Conservation (phyloP, 208 protist species). For the Herpetomonas samuelpessoai region DNA sequence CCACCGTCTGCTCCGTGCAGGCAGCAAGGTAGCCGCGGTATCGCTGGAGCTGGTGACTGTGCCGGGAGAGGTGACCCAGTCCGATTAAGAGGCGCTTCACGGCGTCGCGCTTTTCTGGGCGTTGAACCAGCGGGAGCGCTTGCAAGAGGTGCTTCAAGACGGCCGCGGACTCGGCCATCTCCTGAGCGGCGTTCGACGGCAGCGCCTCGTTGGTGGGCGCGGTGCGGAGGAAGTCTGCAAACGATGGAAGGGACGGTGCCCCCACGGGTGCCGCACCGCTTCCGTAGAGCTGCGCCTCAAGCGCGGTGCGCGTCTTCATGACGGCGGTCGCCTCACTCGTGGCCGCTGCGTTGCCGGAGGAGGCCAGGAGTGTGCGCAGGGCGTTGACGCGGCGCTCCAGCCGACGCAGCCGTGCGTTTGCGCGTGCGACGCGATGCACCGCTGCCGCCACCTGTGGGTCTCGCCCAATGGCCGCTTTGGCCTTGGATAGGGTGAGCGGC, state of each 20-base stretch:
- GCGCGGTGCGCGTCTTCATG: neutral
- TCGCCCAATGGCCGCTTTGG: neutral
- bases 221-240: too few species aligned
- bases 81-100: neutral
- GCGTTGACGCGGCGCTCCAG: slow-evolving; percentile 5
- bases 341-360: neutral
- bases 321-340: neutral
- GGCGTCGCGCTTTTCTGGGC: neutral
- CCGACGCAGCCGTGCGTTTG: slow-evolving; percentile 11
- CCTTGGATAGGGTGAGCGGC: neutral
- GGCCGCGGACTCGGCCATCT: neutral
- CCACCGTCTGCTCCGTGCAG: too few species aligned
- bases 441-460: slow-evolving; percentile 14
- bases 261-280: too few species aligned
- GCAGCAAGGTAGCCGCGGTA: neutral
- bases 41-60: neutral
- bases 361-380: slow-evolving; percentile 1
- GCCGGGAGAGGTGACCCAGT: neutral
- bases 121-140: neutral
- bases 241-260: too few species aligned
- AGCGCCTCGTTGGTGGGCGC: neutral
- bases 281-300: slow-evolving; percentile 20
- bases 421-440: slow-evolving; percentile 13
- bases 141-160: neutral
- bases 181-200: neutral